phyloP scores from a whole-genome alignment of 2,329 filamentous ascomycete species.

The Alternaria atra region DNA sequence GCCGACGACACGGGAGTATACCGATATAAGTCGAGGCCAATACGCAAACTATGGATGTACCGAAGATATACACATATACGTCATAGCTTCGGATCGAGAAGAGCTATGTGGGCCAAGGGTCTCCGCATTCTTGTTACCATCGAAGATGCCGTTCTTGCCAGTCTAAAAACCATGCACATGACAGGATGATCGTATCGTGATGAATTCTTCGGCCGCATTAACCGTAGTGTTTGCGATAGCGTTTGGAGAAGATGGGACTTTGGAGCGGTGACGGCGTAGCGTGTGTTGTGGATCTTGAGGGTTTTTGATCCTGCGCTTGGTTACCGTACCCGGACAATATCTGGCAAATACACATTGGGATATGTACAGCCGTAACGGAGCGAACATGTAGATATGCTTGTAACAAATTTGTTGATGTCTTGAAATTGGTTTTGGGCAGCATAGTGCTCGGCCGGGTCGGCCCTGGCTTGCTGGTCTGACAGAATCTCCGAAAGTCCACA shows the following conservation, averaged over 20 bases:
- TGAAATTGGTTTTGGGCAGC: background rate
- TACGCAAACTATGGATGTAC: background rate
- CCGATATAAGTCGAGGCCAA: background rate
- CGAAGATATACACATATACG: background rate
- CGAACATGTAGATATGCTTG: background rate
- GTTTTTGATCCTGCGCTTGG: background rate
- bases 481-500: background rate
- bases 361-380: background rate
- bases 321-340: background rate
- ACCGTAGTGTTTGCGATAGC: background rate
- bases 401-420: background rate
- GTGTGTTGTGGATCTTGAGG: background rate
- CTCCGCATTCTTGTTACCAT: background rate
- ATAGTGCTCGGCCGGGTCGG: background rate
- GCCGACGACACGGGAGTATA: background rate
- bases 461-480: background rate
- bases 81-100: background rate
- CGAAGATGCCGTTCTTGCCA: slow-evolving; percentile 1
- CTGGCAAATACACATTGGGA: background rate
- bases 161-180: background rate
- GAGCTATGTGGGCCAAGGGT: background rate
- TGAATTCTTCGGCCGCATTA: background rate
- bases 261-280: background rate
- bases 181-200: background rate
- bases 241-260: background rate